Percentiles rank a stretch among this genome's conserved stretches.
Evolutionary conservation across 352 stramenopile genomes (phyloP).

Genomic region (Aphanomyces invadans): DNA sequence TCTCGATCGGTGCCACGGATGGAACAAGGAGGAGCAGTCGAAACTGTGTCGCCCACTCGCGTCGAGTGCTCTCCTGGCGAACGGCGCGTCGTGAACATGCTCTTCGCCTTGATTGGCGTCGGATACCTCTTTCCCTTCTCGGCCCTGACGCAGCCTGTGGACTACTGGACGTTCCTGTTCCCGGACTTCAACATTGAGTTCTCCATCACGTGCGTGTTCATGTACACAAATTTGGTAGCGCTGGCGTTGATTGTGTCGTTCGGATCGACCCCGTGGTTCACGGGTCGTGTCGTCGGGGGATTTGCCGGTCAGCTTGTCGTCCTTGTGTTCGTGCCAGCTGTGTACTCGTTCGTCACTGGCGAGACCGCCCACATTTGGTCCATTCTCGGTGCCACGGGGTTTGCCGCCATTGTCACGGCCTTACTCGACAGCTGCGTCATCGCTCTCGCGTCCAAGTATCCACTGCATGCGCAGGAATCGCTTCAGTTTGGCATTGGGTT

Average conservation of each 20-base stretch:
- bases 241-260: constrained; percentile 58
- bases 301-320: constrained; percentile 66
- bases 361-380: constrained; percentile 58
- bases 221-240: constrained; percentile 75
- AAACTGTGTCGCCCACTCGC: too few relatives aligned
- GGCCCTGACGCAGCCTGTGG: constrained; percentile 79
- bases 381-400: constrained; percentile 54
- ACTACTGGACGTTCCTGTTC: constrained; percentile 83
- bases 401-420: constrained; percentile 61
- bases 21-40: neutral
- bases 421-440: constrained; percentile 82
- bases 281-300: constrained; percentile 62
- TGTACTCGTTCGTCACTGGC: constrained; percentile 59
- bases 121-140: constrained; percentile 85
- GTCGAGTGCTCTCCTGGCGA: constrained; percentile 25
- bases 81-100: constrained; percentile 43
- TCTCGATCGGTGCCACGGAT: neutral
- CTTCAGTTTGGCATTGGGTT: constrained; percentile 77
- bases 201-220: constrained; percentile 70
- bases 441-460: constrained; percentile 73
- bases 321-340: constrained; percentile 65
- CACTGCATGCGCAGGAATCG: constrained; percentile 63
- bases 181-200: constrained; percentile 85
- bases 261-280: constrained; percentile 55
- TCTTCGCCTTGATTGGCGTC: constrained; percentile 67